phyloP scores from a whole-genome alignment of 192 early-diverging fungal species.

The Mortierella hygrophila region DNA sequence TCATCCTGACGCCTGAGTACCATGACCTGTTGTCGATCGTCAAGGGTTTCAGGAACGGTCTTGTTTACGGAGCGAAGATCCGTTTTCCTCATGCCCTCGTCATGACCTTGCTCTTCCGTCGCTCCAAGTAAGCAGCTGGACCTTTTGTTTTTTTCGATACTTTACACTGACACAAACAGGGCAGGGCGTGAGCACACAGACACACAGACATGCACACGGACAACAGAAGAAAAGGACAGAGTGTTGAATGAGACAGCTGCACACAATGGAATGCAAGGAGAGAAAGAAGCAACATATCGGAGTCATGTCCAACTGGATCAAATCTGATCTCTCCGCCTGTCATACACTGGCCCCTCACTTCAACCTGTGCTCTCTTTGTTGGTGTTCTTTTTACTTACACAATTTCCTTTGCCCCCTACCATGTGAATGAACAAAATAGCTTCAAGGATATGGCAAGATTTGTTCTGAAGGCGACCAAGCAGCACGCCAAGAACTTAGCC shows the following conservation, averaged over 20 bases:
- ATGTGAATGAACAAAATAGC: conserved; percentile 57
- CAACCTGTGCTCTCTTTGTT: background rate
- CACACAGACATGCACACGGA: background rate
- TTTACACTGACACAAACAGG: background rate
- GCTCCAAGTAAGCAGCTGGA: conserved; percentile 73
- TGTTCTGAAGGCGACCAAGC: conserved; percentile 89
- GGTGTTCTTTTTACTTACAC: background rate
- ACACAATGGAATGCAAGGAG: too few relatives aligned
- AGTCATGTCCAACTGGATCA: background rate
- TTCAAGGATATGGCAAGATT: conserved; percentile 79
- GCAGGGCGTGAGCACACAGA: background rate
- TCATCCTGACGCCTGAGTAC: conserved; percentile 80
- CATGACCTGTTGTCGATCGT: conserved; percentile 87
- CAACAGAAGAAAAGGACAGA: background rate
- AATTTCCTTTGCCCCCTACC: background rate
- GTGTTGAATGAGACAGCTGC: background rate
- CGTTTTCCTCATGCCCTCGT: conserved; percentile 97
- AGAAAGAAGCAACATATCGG: background rate
- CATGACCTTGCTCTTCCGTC: conserved; percentile 95
- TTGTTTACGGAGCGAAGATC: conserved; percentile 97
- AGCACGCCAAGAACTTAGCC: conserved; percentile 90
- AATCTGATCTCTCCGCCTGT: background rate
- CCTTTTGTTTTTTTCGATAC: background rate
- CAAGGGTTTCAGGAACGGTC: conserved; percentile 94
- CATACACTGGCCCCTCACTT: background rate